Percentiles rank a stretch among this genome's conserved stretches.
Evolutionary conservation across 2,329 filamentous ascomycete species (phyloP).

Genomic region (Trichothecium roseum): DNA sequence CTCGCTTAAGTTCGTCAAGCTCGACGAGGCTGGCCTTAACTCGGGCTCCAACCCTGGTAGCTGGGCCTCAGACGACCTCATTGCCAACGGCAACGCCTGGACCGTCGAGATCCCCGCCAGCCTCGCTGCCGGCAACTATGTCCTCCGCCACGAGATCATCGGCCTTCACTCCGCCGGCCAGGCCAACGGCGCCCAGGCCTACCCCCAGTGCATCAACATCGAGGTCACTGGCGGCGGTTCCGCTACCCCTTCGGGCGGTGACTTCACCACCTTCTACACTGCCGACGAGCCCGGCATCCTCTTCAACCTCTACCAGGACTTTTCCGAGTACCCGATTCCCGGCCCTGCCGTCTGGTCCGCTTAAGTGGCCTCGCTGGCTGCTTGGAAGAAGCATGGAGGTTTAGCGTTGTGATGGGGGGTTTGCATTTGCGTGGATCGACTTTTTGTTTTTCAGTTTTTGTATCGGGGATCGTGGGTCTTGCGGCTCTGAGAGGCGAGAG

Average conservation of each 20-base stretch:
- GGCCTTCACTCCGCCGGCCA: constrained; percentile 37
- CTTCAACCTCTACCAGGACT: constrained; percentile 21
- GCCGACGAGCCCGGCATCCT: constrained; percentile 21
- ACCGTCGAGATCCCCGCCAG: constrained; percentile 33
- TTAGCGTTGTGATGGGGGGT: too few relatives aligned
- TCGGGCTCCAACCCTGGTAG: constrained; percentile 30
- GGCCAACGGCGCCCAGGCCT: constrained; percentile 32
- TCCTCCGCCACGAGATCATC: constrained; percentile 46
- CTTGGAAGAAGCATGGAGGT: too few relatives aligned
- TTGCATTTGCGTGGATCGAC: too few relatives aligned
- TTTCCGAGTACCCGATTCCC: constrained; percentile 19
- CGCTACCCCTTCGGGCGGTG: constrained; percentile 12
- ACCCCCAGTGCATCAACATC: constrained; percentile 42
- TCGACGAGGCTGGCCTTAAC: constrained; percentile 41
- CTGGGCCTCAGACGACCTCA: constrained; percentile 46
- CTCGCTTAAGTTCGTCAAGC: constrained; percentile 48
- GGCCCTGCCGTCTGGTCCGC: constrained; percentile 12
- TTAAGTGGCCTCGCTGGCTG: constrained; percentile 4
- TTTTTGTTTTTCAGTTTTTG: too few relatives aligned
- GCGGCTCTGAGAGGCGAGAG: too few relatives aligned
- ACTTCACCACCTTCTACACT: constrained; percentile 24
- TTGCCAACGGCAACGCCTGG: constrained; percentile 34
- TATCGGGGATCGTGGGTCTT: too few relatives aligned
- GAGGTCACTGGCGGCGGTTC: constrained; percentile 30
- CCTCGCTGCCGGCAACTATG: constrained; percentile 40